Percentiles rank a stretch among this genome's conserved stretches.
Evolutionary conservation across 768 basidiomycete species (phyloP).

Genomic region (Tylopilus felleus): DNA sequence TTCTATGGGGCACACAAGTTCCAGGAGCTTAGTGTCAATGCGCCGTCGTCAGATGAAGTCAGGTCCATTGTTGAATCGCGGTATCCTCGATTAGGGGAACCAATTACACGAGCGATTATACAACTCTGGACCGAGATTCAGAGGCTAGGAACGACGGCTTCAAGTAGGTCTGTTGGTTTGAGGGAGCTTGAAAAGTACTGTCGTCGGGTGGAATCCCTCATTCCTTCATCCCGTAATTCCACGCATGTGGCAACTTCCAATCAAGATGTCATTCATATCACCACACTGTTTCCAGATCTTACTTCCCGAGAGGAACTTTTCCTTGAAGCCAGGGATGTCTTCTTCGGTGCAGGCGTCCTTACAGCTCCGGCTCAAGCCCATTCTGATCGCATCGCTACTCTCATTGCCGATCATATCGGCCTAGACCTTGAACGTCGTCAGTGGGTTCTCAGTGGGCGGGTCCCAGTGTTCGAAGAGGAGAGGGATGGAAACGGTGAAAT

Average conservation of each 20-base stretch:
- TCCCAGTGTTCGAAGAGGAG: conserved; percentile 66
- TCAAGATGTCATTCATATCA: conserved; percentile 32
- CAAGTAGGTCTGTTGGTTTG: conserved; percentile 63
- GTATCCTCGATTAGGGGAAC: conserved; percentile 59
- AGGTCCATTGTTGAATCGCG: conserved; percentile 61
- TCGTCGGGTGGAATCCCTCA: conserved; percentile 58
- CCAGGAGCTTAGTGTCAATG: conserved; percentile 57
- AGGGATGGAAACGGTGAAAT: conserved; percentile 62
- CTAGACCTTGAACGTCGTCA: conserved; percentile 65
- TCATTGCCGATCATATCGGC: conserved; percentile 60
- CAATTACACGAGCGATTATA: conserved; percentile 51
- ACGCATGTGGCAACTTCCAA: conserved; percentile 38
- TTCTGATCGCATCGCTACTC: conserved; percentile 44
- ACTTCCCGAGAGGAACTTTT: conserved; percentile 84
- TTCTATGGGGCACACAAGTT: conserved; percentile 91
- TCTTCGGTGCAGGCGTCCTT: conserved; percentile 71
- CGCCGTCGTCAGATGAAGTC: conserved; percentile 68
- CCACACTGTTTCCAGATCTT: conserved; percentile 62
- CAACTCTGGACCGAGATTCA: conserved; percentile 66
- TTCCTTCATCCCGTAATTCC: conserved; percentile 47
- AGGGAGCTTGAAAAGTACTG: conserved; percentile 85
- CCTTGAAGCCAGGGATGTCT: conserved; percentile 85
- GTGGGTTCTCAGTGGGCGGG: conserved; percentile 66
- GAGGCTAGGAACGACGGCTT: conserved; percentile 46
- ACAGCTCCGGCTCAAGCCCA: conserved; percentile 52